Evolutionary conservation across 257 asterid species (phyloP).

Genomic region (Solanum habrochaites): DNA sequence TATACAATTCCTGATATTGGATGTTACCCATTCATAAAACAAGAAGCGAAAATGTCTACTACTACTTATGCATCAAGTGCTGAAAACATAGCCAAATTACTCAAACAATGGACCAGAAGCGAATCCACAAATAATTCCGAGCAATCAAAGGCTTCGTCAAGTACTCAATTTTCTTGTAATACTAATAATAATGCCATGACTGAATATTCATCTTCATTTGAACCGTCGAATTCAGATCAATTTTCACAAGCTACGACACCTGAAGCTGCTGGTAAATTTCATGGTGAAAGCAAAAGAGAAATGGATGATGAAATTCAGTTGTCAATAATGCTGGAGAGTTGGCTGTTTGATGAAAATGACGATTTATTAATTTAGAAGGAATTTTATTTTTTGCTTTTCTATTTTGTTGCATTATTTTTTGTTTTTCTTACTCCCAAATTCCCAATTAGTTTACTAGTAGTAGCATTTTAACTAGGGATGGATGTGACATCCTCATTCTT

Average conservation of each 20-base stretch:
- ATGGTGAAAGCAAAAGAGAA: constrained; percentile 34
- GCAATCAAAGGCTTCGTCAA: constrained; percentile 28
- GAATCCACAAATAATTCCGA: constrained; percentile 10
- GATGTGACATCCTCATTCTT: neutral
- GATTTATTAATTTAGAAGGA: constrained; percentile 24
- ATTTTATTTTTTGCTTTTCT: neutral
- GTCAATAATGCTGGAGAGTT: constrained; percentile 45
- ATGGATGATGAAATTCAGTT: constrained; percentile 20
- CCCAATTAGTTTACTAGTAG: neutral
- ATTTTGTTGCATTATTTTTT: neutral
- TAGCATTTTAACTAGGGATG: neutral
- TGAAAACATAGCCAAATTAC: constrained; percentile 65
- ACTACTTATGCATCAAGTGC: constrained; percentile 67
- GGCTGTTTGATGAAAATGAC: constrained; percentile 49
- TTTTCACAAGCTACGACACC: constrained; percentile 40
- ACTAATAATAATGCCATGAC: neutral
- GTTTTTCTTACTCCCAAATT: neutral
- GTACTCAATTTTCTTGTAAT: constrained; percentile 25
- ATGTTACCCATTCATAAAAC: neutral
- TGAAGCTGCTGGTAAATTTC: constrained; percentile 12
- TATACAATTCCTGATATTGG: neutral
- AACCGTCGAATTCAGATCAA: constrained; percentile 31
- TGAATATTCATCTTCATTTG: constrained; percentile 2
- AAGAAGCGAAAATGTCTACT: neutral
- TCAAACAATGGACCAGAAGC: constrained; percentile 48